These are phyloP conservation scores for Saccharomyces mikatae DNA, from an alignment of 805 yeast genomes.

Conservation along the genomic window DNA sequence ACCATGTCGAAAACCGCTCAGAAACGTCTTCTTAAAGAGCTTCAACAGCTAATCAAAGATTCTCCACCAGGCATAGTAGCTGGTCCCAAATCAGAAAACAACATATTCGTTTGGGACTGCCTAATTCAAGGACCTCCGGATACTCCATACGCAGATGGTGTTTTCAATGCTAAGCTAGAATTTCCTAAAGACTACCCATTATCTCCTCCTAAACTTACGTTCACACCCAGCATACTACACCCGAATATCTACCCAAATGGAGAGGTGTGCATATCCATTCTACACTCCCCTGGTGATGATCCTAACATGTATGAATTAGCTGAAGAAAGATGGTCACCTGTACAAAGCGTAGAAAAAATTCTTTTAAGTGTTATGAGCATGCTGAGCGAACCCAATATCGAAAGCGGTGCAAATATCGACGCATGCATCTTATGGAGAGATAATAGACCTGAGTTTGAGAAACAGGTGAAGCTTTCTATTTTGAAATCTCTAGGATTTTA, in stretches of 20 bases:
- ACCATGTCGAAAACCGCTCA: constrained; percentile 58
- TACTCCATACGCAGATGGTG: constrained; percentile 80
- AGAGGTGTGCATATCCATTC: constrained; percentile 87
- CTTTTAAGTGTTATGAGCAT: constrained; percentile 86
- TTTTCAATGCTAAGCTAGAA: constrained; percentile 65
- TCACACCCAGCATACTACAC: constrained; percentile 77
- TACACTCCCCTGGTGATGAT: constrained; percentile 96
- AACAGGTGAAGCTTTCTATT: constrained; percentile 59
- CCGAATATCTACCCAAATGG: constrained; percentile 95
- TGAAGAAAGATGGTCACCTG: constrained; percentile 96
- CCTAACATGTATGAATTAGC: constrained; percentile 93
- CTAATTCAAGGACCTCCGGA: constrained; percentile 75
- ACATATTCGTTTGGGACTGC: constrained; percentile 78
- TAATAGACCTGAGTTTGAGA: constrained; percentile 57
- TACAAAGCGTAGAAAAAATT: constrained; percentile 95
- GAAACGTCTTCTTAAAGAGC: constrained; percentile 77
- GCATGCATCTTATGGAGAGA: constrained; percentile 87
- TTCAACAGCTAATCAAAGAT: constrained; percentile 74
- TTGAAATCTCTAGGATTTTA: constrained; percentile 62
- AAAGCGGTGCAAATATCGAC: constrained; percentile 86
- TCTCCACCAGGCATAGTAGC: constrained; percentile 95
- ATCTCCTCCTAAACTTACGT: constrained; percentile 68
- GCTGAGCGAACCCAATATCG: constrained; percentile 95
- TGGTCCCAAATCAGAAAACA: constrained; percentile 72
- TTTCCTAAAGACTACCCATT: constrained; percentile 80